Evolutionary conservation across 2,329 filamentous ascomycete species (phyloP).

Genomic region (Orbilia javanica): DNA sequence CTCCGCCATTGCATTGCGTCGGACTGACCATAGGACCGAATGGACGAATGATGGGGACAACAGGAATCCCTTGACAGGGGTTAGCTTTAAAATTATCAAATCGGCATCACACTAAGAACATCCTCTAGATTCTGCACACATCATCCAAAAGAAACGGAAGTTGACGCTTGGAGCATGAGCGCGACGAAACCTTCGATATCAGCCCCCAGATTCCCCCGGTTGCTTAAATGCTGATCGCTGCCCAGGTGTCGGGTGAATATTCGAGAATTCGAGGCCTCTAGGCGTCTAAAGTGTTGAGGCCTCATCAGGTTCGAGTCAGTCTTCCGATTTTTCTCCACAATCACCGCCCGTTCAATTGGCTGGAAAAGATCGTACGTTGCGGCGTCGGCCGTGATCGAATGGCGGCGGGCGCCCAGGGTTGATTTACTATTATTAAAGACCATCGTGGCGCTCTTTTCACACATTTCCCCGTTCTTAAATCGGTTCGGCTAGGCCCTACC

Average conservation of each 20-base stretch:
- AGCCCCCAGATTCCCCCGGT: constrained; percentile 40
- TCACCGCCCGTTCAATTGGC: constrained; percentile 40
- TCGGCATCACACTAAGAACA: constrained; percentile 47
- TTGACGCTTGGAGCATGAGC: constrained; percentile 50
- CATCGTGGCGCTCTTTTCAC: constrained; percentile 56
- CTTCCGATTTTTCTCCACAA: constrained; percentile 19
- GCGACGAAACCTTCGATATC: constrained; percentile 42
- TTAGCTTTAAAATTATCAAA: constrained; percentile 56
- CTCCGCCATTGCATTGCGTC: constrained; percentile 50
- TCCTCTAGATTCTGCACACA: constrained; percentile 47
- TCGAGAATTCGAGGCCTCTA: constrained; percentile 35
- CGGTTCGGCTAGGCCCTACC: constrained; percentile 57
- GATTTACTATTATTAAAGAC: constrained; percentile 46
- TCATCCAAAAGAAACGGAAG: constrained; percentile 41
- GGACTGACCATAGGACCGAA: constrained; percentile 48
- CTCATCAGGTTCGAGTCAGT: constrained; percentile 44
- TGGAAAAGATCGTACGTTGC: constrained; percentile 30
- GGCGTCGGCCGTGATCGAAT: constrained; percentile 46
- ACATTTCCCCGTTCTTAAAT: constrained; percentile 52
- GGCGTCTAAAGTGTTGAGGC: constrained; percentile 46
- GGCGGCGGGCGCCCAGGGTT: constrained; percentile 38
- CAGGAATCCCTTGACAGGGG: constrained; percentile 52
- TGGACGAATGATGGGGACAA: constrained; percentile 41
- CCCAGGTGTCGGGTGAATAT: constrained; percentile 47
- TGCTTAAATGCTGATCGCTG: constrained; percentile 48